Evolutionary conservation across 768 basidiomycete species (phyloP), one percentile per base, ranked within the genome.

Genomic region (Russula vinacea): DNA sequence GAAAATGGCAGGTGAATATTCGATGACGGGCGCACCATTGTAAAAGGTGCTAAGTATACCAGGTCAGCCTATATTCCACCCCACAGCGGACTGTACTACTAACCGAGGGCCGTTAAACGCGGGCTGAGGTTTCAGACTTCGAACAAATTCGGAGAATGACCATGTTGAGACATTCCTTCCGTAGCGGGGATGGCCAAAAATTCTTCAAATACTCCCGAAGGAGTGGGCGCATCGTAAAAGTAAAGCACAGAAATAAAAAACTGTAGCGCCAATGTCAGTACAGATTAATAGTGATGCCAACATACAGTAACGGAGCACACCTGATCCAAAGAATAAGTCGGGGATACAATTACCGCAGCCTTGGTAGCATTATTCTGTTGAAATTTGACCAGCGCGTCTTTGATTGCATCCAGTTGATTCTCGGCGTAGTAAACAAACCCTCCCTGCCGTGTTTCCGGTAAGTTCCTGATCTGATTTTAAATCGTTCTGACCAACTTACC

Each of bases 151-250:
- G 19, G 50, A 13, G 44, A 54, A 61, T 24, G 54, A 60, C 13
- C 44, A 37, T 4, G 62, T 51, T 3, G n/a, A 14, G 16, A 62
- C 49, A 22, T 56, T 53, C 1, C 29, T 39, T 50, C 35, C 9
- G 57, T 44, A 9, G 45, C n/a, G 1, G 65, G 65, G n/a, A 69
- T 55, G 51, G 54, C 66, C 33, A 69, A 37, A 22, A 70, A 58
- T 26, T 66, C 62, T n/a, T 69, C 68, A 35, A 70, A 70, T 17
- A 65, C 54, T 5, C 68, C 63, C 2, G 2, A 35, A 14, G 64
- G 57, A 19, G 52, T 67, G 10, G 69, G 67, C 0, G 52, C 69
- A 47, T 70, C 61, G 42, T 70, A 70, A 44, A 68, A 70, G 1
- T 62, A 7, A 17, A 35, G 5, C 14, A 47, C 22, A 3, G 11